Evolutionary conservation across 2,329 filamentous ascomycete species (phyloP).

Genomic region (Alternaria panax): DNA sequence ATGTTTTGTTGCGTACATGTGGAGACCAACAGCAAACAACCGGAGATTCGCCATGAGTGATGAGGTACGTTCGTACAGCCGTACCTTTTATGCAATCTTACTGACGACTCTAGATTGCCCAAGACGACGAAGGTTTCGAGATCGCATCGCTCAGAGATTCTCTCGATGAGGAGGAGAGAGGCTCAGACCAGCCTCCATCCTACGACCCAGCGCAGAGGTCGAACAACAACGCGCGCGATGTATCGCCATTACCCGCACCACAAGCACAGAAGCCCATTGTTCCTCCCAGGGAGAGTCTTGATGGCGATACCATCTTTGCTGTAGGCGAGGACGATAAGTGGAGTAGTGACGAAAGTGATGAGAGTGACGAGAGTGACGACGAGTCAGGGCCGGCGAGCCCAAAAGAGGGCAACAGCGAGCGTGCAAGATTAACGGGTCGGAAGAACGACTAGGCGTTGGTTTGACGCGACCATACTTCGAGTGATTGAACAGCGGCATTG

Average conservation of each 20-base stretch:
- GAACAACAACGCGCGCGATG: constrained; percentile 45
- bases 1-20: constrained; percentile 90
- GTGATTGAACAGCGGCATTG: constrained; percentile 20
- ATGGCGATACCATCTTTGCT: constrained; percentile 95
- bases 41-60: constrained; percentile 98
- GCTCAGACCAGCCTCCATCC: constrained; percentile 45
- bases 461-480: constrained; percentile 1
- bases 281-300: constrained; percentile 68
- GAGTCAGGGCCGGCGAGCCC: constrained; percentile 64
- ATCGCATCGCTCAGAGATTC: constrained; percentile 88
- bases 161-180: constrained; percentile 68
- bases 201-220: constrained; percentile 51
- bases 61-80: constrained; percentile 64
- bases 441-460: constrained; percentile 41
- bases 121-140: constrained; percentile 98
- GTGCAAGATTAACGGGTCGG: constrained; percentile 42
- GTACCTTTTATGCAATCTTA: neutral
- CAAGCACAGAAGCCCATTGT: constrained; percentile 57
- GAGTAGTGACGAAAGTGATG: constrained; percentile 65
- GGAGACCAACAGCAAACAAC: constrained; percentile 96
- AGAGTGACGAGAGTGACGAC: constrained; percentile 11
- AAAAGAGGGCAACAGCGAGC: constrained; percentile 40
- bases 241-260: constrained; percentile 62
- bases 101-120: constrained; percentile 71
- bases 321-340: constrained; percentile 89